Evolutionary conservation across 2,329 filamentous ascomycete species (phyloP), one percentile per base, ranked within the genome.

Genomic region (Beauveria asiatica): DNA sequence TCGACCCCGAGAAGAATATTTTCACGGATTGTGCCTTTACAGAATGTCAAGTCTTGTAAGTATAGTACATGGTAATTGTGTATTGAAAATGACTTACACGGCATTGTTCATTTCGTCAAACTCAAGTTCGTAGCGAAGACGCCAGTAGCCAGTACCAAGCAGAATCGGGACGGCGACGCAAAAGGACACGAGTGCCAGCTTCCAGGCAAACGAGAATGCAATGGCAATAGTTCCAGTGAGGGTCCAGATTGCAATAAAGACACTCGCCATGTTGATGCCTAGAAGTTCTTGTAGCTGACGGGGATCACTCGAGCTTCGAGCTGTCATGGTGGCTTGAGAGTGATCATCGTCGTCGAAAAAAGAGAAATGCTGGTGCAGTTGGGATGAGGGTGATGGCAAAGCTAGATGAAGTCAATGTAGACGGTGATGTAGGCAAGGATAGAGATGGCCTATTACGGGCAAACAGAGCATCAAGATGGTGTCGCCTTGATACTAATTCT

Each of bases 191-290:
- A 91, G 73, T 0, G 86, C 83, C 10, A 93, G 77, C 69, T 91
- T 92, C 89, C 89, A 92, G 1, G 87, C 86, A 68, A 87, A 90
- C 3, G 80, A 76, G 65, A 90, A 91, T 1, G 86, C 80, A 57
- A 92, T 87, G 48, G 80, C 75, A 16, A 90, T 72, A 5, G 82
- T 83, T 0, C 87, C 88, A 6, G 83, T 66, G 3, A 92, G 72
- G 53, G 83, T 87, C 68, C 90, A 86, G 21, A 87, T 67, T 8
- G 86, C 83, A 19, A 86, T 81, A 61, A 78, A 78, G 2, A 83
- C 79, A 64, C 89, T 78, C 2, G 84, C 80, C 78, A 87, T 82
- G 67, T 87, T 86, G 46, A 81, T 83, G 82, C 83, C 83, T 66
- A 86, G 79, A 6, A 88, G 75, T 69, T 87, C 82, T 68, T 86